Evolutionary conservation across 352 stramenopile genomes (phyloP).

Genomic region (Globisporangium radiosum): DNA sequence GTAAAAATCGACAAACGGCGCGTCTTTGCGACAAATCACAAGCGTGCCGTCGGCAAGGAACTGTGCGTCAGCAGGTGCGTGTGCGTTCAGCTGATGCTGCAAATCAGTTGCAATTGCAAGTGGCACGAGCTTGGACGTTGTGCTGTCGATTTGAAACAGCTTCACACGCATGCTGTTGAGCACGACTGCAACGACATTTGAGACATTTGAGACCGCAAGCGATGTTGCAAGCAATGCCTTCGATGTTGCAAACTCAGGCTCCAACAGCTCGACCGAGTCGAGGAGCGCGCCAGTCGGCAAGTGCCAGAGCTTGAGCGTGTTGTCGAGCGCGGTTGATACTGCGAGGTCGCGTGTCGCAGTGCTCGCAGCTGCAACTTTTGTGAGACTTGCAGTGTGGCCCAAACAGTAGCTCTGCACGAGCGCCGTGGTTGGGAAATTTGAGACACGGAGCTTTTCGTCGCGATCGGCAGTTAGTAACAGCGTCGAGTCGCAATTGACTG

Average conservation of each 20-base stretch:
- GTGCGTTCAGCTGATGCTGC: constrained; percentile 29
- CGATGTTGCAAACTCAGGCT: constrained; percentile 17
- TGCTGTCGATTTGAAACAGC: constrained; percentile 43
- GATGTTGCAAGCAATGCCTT: constrained; percentile 54
- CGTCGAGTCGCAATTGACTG: constrained; percentile 39
- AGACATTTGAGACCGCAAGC: constrained; percentile 42
- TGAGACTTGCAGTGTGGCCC: constrained; percentile 65
- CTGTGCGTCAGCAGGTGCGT: constrained; percentile 37
- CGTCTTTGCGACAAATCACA: constrained; percentile 51
- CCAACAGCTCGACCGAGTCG: constrained; percentile 42
- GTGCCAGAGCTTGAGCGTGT: constrained; percentile 77
- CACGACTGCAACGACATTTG: constrained; percentile 52
- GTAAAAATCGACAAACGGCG: constrained; percentile 58
- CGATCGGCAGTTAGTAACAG: constrained; percentile 72
- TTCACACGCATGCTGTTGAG: constrained; percentile 39
- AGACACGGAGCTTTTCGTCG: constrained; percentile 84
- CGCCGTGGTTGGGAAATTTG: constrained; percentile 60
- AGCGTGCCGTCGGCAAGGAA: constrained; percentile 45
- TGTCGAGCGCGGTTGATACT: constrained; percentile 74
- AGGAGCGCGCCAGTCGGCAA: constrained; percentile 42
- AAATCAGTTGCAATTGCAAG: constrained; percentile 18
- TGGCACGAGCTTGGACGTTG: constrained; percentile 16
- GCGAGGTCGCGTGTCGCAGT: constrained; percentile 36
- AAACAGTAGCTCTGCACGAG: constrained; percentile 84
- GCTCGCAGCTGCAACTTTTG: constrained; percentile 37